Percentiles rank a stretch among this genome's conserved stretches.
phyloP scores from a whole-genome alignment of 805 yeast genomes.

The Saccharomycopsis fibuligera region DNA sequence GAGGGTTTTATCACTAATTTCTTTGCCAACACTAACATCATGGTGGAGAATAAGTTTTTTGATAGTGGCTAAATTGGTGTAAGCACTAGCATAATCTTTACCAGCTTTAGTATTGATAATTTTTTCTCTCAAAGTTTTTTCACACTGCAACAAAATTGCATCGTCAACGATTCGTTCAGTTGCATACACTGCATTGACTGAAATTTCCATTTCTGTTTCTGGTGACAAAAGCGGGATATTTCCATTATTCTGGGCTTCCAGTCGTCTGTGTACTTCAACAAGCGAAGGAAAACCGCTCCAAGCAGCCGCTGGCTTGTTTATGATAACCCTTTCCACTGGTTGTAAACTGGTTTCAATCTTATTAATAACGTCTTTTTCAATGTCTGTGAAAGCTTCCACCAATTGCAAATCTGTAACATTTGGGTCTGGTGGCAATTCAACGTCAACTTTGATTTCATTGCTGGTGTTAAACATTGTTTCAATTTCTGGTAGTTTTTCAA shows the following conservation, averaged over 20 bases:
- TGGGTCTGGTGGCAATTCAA: neutral
- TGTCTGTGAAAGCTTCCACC: neutral
- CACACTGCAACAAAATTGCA: too few species aligned
- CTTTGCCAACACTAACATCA: too few species aligned
- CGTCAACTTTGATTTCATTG: too few species aligned
- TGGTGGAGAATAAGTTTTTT: neutral
- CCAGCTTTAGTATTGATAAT: neutral
- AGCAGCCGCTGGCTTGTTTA: neutral
- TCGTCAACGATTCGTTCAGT: too few species aligned
- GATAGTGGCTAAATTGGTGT: neutral
- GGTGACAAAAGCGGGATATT: too few species aligned
- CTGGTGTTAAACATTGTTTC: too few species aligned
- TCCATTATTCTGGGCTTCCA: neutral
- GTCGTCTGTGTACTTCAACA: neutral
- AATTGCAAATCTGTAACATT: neutral
- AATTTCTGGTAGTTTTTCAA: neutral
- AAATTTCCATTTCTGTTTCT: too few species aligned
- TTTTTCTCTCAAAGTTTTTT: too few species aligned
- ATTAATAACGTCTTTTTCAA: slow-evolving; percentile 2
- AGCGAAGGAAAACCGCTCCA: neutral
- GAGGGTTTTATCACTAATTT: too few species aligned
- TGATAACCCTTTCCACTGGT: neutral
- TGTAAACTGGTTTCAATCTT: neutral
- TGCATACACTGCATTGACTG: too few species aligned
- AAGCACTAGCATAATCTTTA: neutral